These are phyloP conservation scores for Vicia villosa DNA, from an alignment of 306 rosid genomes.

Conservation along the genomic window DNA sequence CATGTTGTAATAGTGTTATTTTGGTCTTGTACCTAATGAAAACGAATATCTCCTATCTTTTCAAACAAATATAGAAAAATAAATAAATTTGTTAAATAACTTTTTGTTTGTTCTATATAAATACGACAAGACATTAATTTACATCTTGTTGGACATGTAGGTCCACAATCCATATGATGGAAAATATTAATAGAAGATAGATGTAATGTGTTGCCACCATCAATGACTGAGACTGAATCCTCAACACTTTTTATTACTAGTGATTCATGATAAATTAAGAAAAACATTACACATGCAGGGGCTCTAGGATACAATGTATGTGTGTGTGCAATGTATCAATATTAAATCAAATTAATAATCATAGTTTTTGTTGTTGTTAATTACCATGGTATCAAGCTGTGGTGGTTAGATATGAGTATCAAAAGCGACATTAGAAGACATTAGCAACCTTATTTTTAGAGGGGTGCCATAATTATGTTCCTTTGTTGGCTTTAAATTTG, in stretches of 20 bases:
- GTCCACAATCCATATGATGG: slow-evolving; percentile 37
- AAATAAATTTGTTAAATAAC: neutral
- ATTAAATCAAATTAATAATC: slow-evolving; percentile 16
- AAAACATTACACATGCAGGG: slow-evolving; percentile 18
- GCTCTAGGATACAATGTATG: slow-evolving; percentile 3
- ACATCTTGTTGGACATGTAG: slow-evolving; percentile 7
- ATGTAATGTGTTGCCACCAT: slow-evolving; percentile 41
- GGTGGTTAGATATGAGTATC: no score
- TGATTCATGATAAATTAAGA: slow-evolving; percentile 16
- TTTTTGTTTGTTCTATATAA: slow-evolving; percentile 4
- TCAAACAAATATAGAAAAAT: neutral
- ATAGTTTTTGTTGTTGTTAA: neutral
- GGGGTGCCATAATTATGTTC: no score
- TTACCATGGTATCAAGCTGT: neutral
- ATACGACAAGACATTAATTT: slow-evolving; percentile 13
- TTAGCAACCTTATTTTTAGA: no score
- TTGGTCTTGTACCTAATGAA: slow-evolving; percentile 47
- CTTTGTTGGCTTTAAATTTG: no score
- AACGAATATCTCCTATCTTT: slow-evolving; percentile 17
- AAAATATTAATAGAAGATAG: slow-evolving; percentile 32
- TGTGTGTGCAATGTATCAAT: neutral
- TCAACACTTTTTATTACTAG: slow-evolving; percentile 8
- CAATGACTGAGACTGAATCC: slow-evolving; percentile 22
- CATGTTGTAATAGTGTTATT: slow-evolving; percentile 46
- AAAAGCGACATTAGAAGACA: no score